Evolutionary conservation across 2,329 filamentous ascomycete genomes (phyloP), one percentile per base, ranked within the genome.

Genomic region (Herpomyces periplanetae): DNA sequence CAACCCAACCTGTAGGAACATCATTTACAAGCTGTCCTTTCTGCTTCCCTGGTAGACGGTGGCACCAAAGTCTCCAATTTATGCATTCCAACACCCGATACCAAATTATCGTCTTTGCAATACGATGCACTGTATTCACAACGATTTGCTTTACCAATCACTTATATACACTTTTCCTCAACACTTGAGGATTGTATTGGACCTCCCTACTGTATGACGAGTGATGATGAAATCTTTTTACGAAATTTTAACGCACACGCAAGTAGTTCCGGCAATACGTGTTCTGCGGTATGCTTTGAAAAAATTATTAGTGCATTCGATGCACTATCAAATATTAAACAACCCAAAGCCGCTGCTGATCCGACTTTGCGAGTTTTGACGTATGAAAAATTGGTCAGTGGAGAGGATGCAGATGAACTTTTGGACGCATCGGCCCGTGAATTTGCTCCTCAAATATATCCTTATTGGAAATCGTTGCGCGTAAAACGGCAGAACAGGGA

Each of bases 101-200:
- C 53, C 25, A 43, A 51, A 27, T 40, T 45, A 31, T 6, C 17
- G 6, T 9, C 10, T 9, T 45, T 75, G 39, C 54, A 68, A 40
- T 96, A 88, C 59, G 68, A 84, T 39, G 54, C 62, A 31, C 52
- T 88, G 30, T 91, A 91, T 36, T 54, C 62, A 19, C 56, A 53
- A 27, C 45, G 47, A 22, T 88, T 75, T 41, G 52, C 59, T 31
- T 63, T 84, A 38, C 71, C 80, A 20, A 58, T 61, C 25, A 80
- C 73, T 25, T 91, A 91, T 41, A 87, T 96, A 36, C 69, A 75
- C 27, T 91, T 85, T 43, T 91, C 80, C 27, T 75, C 85, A 28
- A 96, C 80, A 2, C 75, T 96, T 25, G 80, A 96, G 42, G 80
- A 96, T 40, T 85, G 64, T 31, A 62, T 69, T 33, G 65, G 66